Evolutionary conservation across 1,284 basidiomycete genomes (phyloP).

Genomic region (Pseudozyma sp.): DNA sequence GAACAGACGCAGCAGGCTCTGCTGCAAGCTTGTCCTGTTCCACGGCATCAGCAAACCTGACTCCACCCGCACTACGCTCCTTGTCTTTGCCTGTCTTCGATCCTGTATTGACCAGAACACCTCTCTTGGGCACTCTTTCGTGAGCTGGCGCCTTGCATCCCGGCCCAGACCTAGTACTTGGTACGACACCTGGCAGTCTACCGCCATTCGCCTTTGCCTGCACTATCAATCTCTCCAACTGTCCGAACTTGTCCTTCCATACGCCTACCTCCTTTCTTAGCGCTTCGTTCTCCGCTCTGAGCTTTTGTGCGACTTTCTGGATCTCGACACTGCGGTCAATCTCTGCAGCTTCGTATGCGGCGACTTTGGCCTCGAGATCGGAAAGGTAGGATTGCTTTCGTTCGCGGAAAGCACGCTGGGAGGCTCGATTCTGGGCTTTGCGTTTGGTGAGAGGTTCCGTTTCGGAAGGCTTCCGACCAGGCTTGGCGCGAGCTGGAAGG

Average conservation of each 20-base stretch:
- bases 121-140: slow-evolving; percentile 37
- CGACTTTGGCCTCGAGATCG: slow-evolving; percentile 61
- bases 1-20: slow-evolving; percentile 17
- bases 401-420: slow-evolving; percentile 63
- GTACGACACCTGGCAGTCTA: slow-evolving; percentile 14
- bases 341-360: slow-evolving; percentile 61
- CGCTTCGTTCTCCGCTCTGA: slow-evolving; percentile 53
- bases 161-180: slow-evolving; percentile 30
- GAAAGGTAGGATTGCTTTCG: slow-evolving; percentile 60
- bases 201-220: slow-evolving; percentile 28
- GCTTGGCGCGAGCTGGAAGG: slow-evolving; percentile 65
- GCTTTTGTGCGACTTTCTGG: slow-evolving; percentile 60
- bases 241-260: slow-evolving; percentile 40
- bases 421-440: slow-evolving; percentile 65
- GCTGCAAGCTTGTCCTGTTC: not conserved
- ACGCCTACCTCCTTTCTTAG: slow-evolving; percentile 42
- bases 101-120: slow-evolving; percentile 25
- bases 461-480: slow-evolving; percentile 66
- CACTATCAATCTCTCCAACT: slow-evolving; percentile 36
- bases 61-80: slow-evolving; percentile 19
- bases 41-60: slow-evolving; percentile 26
- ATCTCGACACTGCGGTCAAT: slow-evolving; percentile 63
- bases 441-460: slow-evolving; percentile 66
- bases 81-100: slow-evolving; percentile 16
- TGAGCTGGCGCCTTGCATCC: slow-evolving; percentile 54